phyloP scores from a whole-genome alignment of 345 rosid genomes.

The Pugionium cornutum region DNA sequence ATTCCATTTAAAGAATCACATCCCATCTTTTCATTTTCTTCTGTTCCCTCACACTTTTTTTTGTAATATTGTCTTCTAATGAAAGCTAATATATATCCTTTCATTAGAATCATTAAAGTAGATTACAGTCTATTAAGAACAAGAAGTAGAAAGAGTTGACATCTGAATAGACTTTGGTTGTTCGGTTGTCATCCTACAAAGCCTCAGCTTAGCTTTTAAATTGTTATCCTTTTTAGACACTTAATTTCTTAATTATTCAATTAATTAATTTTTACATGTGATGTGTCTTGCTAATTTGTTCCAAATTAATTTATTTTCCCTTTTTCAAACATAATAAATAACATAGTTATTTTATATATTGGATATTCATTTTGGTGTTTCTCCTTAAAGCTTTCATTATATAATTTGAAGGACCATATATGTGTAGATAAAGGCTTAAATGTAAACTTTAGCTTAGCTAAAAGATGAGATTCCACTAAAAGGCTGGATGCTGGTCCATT shows the following conservation, averaged over 20 bases:
- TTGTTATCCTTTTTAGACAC: conserved; percentile 14
- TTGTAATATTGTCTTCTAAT: conserved; percentile 20
- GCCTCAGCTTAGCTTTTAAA: conserved; percentile 8
- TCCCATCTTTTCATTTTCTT: conserved; percentile 30
- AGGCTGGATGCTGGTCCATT: conserved; percentile 39
- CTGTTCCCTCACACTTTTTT: conserved; percentile 15
- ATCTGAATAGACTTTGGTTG: conserved; percentile 39
- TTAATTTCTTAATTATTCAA: conserved; percentile 10
- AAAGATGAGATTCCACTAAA: conserved; percentile 36
- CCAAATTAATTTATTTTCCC: too few relatives aligned
- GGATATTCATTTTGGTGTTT: background rate
- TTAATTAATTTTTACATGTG: conserved; percentile 26
- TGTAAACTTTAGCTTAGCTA: conserved; percentile 36
- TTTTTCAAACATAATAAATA: background rate
- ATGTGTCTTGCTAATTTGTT: conserved; percentile 25
- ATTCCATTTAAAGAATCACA: conserved; percentile 43
- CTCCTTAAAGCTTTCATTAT: conserved; percentile 19
- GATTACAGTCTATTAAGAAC: conserved; percentile 11
- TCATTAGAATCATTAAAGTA: conserved; percentile 5
- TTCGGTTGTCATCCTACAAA: conserved; percentile 34
- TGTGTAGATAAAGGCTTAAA: conserved; percentile 33
- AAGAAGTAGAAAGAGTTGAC: conserved; percentile 26
- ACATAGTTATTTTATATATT: too few relatives aligned
- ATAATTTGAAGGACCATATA: conserved; percentile 35
- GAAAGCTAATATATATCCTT: background rate